These are phyloP conservation scores for Trametes meyenii DNA, from an alignment of 768 basidiomycete species.

Conservation along the genomic window DNA sequence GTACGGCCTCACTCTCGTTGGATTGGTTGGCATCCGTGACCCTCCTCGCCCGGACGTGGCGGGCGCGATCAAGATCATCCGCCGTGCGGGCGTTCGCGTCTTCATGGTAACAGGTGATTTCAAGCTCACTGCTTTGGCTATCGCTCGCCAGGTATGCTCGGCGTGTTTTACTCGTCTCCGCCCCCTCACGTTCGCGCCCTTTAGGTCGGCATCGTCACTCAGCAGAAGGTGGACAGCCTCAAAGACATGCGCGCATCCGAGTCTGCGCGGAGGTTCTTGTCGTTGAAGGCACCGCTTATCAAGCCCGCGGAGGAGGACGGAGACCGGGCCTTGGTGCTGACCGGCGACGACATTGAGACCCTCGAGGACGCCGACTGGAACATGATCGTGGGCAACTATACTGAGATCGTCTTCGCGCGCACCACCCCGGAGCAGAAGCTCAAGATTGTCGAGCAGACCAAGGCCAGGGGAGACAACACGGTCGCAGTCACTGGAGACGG, in stretches of 20 bases:
- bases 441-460: conserved; percentile 61
- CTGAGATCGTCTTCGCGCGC: conserved; percentile 62
- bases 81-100: conserved; percentile 61
- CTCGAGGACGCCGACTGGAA: conserved; percentile 46
- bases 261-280: conserved; percentile 25
- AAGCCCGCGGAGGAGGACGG: conserved; percentile 43
- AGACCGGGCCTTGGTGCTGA: conserved; percentile 44
- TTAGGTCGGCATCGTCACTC: conserved; percentile 47
- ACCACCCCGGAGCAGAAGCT: conserved; percentile 69
- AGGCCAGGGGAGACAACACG: conserved; percentile 51
- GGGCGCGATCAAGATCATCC: conserved; percentile 52
- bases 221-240: conserved; percentile 40
- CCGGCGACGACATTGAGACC: conserved; percentile 46
- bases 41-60: conserved; percentile 59
- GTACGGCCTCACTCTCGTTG: conserved; percentile 53
- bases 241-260: conserved; percentile 31
- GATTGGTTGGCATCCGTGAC: conserved; percentile 63
- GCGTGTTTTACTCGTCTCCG: conserved; percentile 40
- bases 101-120: conserved; percentile 68
- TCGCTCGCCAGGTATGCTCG: conserved; percentile 65
- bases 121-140: conserved; percentile 61
- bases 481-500: conserved; percentile 73
- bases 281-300: conserved; percentile 26
- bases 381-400: conserved; percentile 40
- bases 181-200: not conserved